Base-by-base conservation (phyloP, 2,329 filamentous ascomycete genomes). In the Claviceps digitariae region DNA sequence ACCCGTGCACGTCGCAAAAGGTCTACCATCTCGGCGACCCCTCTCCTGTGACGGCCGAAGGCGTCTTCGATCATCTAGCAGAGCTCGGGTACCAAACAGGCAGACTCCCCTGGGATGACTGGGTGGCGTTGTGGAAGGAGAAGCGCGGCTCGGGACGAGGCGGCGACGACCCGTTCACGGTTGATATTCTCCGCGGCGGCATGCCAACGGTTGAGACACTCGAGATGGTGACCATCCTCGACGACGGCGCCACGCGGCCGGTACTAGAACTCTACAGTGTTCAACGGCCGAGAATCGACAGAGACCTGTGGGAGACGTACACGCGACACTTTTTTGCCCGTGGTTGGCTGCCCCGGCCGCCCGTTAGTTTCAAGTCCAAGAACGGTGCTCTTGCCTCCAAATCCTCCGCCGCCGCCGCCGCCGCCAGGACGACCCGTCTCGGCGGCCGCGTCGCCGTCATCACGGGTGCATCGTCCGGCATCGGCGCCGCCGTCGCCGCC, bases 391-490 rank as follows among this genome's bases (percentile, higher is more conserved):
- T 69, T 29, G 71, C 74, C 48, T 82, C 84, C 1, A 79, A 83
- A 2, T 69, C 90, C 3, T 77, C 75, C 41, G 85, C 36, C 5
- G 36, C 15, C 40, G 38, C 57, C 56, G 15, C 50, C 47, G 51
- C n/a, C 56, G 40, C 61, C 69, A n/a, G n/a, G 29, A 71, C 74
- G 49, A 83, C 84, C 1, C 79, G 83, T 2, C 69, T 90, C 3
- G 77, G 75, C 41, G 86, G 84, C 13, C 78, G 79, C 46, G 84
- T 90, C 0, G 87, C 83, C 23, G 80, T 90, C 29, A 74, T 90
- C n/a, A 89, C 85, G 0, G 87, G 87, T 29, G 86, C 86, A 2
- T 89, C 85, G 2, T 89, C 85, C 1, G 86, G 87, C 1, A 90
- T 90, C 54, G 87, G 87, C 17, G 84, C 85, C 6, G 86, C 87